phyloP scores from a whole-genome alignment of 805 yeast genomes.

The Metschnikowia chrysomelidarum region DNA sequence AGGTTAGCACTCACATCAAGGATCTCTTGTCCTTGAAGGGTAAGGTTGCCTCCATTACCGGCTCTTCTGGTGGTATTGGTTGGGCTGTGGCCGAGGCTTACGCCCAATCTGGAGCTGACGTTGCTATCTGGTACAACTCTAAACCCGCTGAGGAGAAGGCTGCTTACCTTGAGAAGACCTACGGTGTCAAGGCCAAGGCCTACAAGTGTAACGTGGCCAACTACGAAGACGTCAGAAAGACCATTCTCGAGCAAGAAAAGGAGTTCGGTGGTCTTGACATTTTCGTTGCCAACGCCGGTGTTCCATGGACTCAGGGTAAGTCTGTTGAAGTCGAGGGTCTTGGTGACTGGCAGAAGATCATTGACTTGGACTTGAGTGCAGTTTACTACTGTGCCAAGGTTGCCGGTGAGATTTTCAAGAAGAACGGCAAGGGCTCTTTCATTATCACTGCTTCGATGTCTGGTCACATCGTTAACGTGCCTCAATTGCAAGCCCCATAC shows the following conservation, averaged over 20 bases:
- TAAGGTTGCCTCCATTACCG: conserved; percentile 81
- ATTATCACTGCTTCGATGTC: conserved; percentile 47
- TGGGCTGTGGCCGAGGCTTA: conserved; percentile 77
- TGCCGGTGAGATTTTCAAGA: conserved; percentile 38
- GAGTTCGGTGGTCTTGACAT: conserved; percentile 83
- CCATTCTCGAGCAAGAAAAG: conserved; percentile 49
- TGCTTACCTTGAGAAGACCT: conserved; percentile 38
- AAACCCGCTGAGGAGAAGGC: conserved; percentile 63
- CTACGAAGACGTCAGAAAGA: conserved; percentile 45
- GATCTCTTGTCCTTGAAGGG: conserved; percentile 79
- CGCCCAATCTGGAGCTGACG: conserved; percentile 85
- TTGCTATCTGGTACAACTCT: conserved; percentile 63
- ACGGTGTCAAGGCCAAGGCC: conserved; percentile 62
- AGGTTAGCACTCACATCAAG: conserved; percentile 49
- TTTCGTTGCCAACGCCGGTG: conserved; percentile 91
- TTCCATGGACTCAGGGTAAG: conserved; percentile 61
- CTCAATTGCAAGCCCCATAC: conserved; percentile 46
- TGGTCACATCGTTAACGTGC: conserved; percentile 47
- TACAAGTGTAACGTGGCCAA: conserved; percentile 60
- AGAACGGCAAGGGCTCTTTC: conserved; percentile 42
- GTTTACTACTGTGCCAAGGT: conserved; percentile 45
- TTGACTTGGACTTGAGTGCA: conserved; percentile 41
- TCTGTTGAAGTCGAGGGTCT: conserved; percentile 36
- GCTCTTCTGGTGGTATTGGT: conserved; percentile 83
- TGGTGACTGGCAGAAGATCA: conserved; percentile 34